phyloP scores from a whole-genome alignment of 306 rosid genomes.

The Vigna hirtella region DNA sequence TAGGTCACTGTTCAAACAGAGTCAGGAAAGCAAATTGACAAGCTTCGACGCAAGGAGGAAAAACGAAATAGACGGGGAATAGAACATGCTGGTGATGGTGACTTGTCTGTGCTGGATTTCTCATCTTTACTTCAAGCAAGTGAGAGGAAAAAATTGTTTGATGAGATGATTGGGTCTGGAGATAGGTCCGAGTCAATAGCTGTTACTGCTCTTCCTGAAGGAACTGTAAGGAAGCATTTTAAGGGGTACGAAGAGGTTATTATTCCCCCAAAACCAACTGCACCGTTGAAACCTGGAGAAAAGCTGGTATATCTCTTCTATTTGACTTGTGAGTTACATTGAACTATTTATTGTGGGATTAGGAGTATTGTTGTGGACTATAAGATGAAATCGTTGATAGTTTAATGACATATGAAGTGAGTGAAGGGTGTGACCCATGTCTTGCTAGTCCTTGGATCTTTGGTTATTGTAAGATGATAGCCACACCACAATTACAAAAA shows the following conservation, averaged over 20 bases:
- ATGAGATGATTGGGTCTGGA: constrained; percentile 79
- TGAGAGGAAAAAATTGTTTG: constrained; percentile 71
- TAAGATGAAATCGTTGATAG: constrained; percentile 32
- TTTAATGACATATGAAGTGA: constrained; percentile 29
- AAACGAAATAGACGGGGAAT: constrained; percentile 78
- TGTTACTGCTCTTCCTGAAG: constrained; percentile 95
- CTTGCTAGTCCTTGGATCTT: constrained; percentile 31
- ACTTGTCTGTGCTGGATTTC: constrained; percentile 70
- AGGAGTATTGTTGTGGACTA: constrained; percentile 26
- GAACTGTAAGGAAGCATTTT: constrained; percentile 78
- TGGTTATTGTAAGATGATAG: constrained; percentile 32
- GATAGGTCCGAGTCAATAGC: constrained; percentile 61
- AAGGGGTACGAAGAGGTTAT: constrained; percentile 93
- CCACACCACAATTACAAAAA: not conserved
- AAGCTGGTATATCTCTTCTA: constrained; percentile 70
- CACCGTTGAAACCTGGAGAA: constrained; percentile 97
- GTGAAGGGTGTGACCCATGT: constrained; percentile 34
- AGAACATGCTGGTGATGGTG: constrained; percentile 72
- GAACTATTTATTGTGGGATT: constrained; percentile 27
- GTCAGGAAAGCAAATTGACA: constrained; percentile 86
- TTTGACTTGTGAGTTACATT: constrained; percentile 46
- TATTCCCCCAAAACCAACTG: constrained; percentile 84
- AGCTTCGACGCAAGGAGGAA: constrained; percentile 98
- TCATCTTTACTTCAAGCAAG: constrained; percentile 91
- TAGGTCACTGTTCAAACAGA: constrained; percentile 96